Conservation (phyloP, 768 basidiomycete species). For the Boletus sensibilis region DNA sequence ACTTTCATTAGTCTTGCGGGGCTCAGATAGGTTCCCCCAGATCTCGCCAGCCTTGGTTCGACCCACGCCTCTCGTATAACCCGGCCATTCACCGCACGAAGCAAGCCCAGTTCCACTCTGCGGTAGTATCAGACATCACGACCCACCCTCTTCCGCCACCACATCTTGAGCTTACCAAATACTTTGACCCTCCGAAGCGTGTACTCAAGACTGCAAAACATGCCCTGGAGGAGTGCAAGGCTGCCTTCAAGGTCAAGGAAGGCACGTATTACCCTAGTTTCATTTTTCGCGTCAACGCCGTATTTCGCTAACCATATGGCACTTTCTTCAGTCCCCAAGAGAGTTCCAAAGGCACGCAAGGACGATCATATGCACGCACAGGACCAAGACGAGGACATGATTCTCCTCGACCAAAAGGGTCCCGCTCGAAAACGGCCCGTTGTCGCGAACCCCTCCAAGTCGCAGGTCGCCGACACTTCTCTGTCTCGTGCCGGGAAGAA, state of each 20-base stretch:
- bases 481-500: constrained; percentile 9
- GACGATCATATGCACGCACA: constrained; percentile 60
- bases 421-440: constrained; percentile 20
- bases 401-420: constrained; percentile 49
- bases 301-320: background rate
- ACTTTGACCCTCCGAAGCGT: constrained; percentile 72
- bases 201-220: constrained; percentile 60
- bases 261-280: constrained; percentile 40
- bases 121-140: constrained; percentile 71
- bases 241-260: constrained; percentile 73
- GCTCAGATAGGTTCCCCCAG: constrained; percentile 38
- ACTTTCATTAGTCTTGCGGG: background rate
- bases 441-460: constrained; percentile 4
- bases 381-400: constrained; percentile 60
- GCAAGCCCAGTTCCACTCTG: constrained; percentile 89
- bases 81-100: constrained; percentile 89
- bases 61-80: constrained; percentile 75
- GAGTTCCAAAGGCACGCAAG: constrained; percentile 51
- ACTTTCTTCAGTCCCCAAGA: constrained; percentile 57
- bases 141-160: constrained; percentile 79
- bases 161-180: constrained; percentile 81
- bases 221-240: constrained; percentile 60
- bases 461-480: constrained; percentile 5
- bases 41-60: constrained; percentile 70
- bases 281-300: background rate